Percentiles rank a stretch among this genome's conserved stretches.
These are phyloP conservation scores for Carex pumila DNA, from an alignment of 176 grass and related monocot species.

Conservation along the genomic window DNA sequence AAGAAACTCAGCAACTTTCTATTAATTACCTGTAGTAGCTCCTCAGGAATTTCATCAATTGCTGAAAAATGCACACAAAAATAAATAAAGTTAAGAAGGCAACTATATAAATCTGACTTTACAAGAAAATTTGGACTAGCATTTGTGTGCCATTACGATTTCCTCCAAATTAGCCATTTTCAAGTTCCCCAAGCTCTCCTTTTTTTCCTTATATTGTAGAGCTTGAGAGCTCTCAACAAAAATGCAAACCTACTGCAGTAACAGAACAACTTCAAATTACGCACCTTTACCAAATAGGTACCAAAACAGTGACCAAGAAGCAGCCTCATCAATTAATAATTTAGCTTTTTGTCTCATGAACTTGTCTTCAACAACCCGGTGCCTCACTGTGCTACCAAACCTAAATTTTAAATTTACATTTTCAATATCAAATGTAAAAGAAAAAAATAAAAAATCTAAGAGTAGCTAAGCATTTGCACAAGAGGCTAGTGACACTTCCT, in stretches of 20 bases:
- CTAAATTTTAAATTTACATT: constrained; percentile 19
- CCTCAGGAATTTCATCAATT: constrained; percentile 72
- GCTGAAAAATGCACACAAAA: constrained; percentile 44
- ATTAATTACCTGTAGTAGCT: constrained; percentile 57
- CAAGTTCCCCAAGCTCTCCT: not conserved
- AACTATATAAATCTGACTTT: constrained; percentile 17
- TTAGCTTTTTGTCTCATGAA: constrained; percentile 88
- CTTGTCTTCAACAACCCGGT: constrained; percentile 64
- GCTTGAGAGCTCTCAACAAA: not conserved
- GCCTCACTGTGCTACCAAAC: constrained; percentile 53
- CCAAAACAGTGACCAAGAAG: constrained; percentile 99
- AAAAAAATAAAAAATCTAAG: not conserved
- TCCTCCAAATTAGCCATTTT: not conserved
- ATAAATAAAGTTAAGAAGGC: constrained; percentile 23
- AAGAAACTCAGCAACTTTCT: not conserved
- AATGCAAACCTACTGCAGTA: not conserved
- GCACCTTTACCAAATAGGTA: constrained; percentile 93
- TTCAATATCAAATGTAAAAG: constrained; percentile 15
- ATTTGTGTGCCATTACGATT: not conserved
- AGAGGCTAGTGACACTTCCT: not conserved
- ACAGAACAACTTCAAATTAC: not conserved
- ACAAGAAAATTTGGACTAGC: not conserved
- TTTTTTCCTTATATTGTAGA: not conserved
- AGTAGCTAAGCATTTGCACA: not conserved
- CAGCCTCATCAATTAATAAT: constrained; percentile 82